Conservation (phyloP, 2,329 filamentous ascomycete species). For the Botrytis sinoallii region DNA sequence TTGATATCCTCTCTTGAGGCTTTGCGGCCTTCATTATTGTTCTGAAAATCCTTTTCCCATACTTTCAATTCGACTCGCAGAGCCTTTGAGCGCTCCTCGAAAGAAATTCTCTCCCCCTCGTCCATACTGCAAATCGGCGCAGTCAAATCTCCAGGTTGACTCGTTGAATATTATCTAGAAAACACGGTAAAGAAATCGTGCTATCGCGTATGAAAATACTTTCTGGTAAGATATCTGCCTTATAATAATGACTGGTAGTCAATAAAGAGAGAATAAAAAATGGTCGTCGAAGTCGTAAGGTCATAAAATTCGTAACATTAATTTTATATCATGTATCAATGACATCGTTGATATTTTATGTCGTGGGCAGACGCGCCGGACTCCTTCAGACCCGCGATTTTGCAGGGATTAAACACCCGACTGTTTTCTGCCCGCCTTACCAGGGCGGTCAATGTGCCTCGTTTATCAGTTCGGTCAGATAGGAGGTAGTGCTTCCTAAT, state of each 20-base stretch:
- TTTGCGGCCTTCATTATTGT: constrained; percentile 62
- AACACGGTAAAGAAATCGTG: background rate
- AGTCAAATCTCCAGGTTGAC: background rate
- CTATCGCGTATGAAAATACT: background rate
- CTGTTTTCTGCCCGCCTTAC: background rate
- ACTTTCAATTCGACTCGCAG: constrained; percentile 69
- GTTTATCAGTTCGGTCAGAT: background rate
- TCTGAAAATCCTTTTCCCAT: constrained; percentile 70
- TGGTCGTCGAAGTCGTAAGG: constrained; percentile 1
- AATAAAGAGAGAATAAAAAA: background rate
- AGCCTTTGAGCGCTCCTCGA: constrained; percentile 42
- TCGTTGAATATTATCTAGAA: background rate
- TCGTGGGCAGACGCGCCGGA: constrained; percentile 4
- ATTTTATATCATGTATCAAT: constrained; percentile 5
- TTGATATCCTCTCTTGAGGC: constrained; percentile 75
- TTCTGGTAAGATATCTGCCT: background rate
- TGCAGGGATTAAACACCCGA: background rate
- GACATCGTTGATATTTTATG: constrained; percentile 4
- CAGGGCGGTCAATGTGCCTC: background rate
- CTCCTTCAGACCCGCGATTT: background rate
- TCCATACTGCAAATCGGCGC: constrained; percentile 26
- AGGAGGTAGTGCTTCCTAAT: background rate
- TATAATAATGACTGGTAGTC: background rate
- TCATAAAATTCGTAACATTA: constrained; percentile 9
- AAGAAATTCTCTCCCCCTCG: constrained; percentile 25